Percentiles rank a stretch among this genome's conserved stretches.
Conservation (phyloP, 495 filamentous ascomycete species). For the Penicillium egyptiacum region DNA sequence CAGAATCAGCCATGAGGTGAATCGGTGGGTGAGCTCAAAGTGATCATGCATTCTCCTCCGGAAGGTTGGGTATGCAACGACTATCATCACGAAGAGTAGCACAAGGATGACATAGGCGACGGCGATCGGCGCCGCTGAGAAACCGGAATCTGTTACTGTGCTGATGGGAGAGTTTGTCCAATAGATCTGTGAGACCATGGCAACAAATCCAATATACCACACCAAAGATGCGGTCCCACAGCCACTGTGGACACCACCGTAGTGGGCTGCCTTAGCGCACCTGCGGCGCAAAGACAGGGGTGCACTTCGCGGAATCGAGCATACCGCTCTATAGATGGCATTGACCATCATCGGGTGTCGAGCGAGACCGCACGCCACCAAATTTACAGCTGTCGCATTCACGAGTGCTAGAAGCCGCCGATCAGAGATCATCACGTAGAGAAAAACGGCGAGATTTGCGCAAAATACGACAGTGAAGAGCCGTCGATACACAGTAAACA, state of each 20-base stretch:
- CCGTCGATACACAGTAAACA: constrained; percentile 41
- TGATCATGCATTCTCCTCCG: constrained; percentile 58
- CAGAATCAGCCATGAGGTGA: constrained; percentile 61
- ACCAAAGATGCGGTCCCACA: constrained; percentile 59
- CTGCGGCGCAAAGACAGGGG: constrained; percentile 59
- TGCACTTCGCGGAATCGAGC: constrained; percentile 50
- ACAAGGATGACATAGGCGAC: constrained; percentile 25
- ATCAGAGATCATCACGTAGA: constrained; percentile 29
- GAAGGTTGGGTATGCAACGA: constrained; percentile 48
- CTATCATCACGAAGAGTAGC: constrained; percentile 36
- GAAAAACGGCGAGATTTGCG: constrained; percentile 44
- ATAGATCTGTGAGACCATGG: constrained; percentile 40
- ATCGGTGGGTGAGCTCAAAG: constrained; percentile 69
- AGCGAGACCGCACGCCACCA: constrained; percentile 49
- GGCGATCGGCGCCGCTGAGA: constrained; percentile 22
- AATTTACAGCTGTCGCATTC: constrained; percentile 45
- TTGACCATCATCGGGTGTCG: constrained; percentile 71
- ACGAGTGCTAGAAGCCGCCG: constrained; percentile 23
- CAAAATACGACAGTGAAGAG: constrained; percentile 45
- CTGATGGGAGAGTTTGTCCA: constrained; percentile 19
- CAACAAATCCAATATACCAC: constrained; percentile 62
- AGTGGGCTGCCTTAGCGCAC: constrained; percentile 66
- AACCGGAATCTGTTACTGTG: constrained; percentile 6
- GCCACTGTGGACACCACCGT: constrained; percentile 69
- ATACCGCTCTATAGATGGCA: constrained; percentile 57